Evolutionary conservation across 1,139 yeast species (phyloP).

Genomic region (Pneumocystis oryctolagi): DNA sequence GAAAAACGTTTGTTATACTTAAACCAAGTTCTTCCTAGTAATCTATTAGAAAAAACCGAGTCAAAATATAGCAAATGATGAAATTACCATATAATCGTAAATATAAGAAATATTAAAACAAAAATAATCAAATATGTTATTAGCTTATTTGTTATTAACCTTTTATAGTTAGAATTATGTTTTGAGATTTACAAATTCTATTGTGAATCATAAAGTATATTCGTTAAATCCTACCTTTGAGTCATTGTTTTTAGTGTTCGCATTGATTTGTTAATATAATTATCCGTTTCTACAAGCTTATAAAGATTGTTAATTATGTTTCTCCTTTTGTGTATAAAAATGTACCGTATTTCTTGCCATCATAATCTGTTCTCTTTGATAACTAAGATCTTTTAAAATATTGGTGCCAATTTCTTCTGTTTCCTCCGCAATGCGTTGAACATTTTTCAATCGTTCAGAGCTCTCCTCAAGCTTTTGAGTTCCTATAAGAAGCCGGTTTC

Average conservation of each 20-base stretch:
- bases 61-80: slow-evolving; percentile 37
- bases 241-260: slow-evolving; percentile 85
- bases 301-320: slow-evolving; percentile 35
- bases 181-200: neutral
- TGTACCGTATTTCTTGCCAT: slow-evolving; percentile 43
- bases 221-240: slow-evolving; percentile 29
- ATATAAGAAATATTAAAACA: slow-evolving; percentile 64
- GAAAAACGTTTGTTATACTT: neutral
- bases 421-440: slow-evolving; percentile 81
- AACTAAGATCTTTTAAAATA: slow-evolving; percentile 71
- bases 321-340: neutral
- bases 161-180: slow-evolving; percentile 12
- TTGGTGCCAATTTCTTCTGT: slow-evolving; percentile 87
- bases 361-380: slow-evolving; percentile 82
- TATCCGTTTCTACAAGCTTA: slow-evolving; percentile 72
- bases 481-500: slow-evolving; percentile 65
- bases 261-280: slow-evolving; percentile 78
- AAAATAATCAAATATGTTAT: slow-evolving; percentile 93
- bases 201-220: neutral
- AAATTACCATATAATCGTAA: slow-evolving; percentile 61
- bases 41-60: neutral
- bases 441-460: slow-evolving; percentile 68
- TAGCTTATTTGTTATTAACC: slow-evolving; percentile 87
- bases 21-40: neutral
- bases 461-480: slow-evolving; percentile 73